A percentile compares a stretch with the other conserved stretches of the same genome.
Conservation (phyloP, 2,329 filamentous ascomycete genomes). For the Celoporthe dispersa region DNA sequence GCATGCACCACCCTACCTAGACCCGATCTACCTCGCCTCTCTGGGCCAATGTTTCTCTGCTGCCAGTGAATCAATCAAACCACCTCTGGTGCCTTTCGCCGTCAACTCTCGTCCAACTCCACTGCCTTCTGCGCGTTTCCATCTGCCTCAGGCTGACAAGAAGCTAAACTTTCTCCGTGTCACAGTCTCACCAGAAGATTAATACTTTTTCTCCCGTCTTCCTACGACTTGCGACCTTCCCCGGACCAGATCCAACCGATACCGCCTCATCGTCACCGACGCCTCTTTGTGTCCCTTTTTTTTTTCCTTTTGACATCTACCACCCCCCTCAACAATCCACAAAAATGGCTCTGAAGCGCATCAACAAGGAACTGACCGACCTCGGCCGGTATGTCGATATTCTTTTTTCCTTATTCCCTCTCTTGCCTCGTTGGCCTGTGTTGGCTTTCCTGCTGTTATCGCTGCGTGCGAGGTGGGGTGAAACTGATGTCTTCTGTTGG, state of each 20-base stretch:
- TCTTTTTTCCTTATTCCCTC: conserved; percentile 30
- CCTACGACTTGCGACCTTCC: conserved; percentile 12
- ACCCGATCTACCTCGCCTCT: conserved; percentile 8
- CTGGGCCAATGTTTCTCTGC: not conserved
- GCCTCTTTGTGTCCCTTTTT: conserved; percentile 8
- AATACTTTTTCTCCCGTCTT: not conserved
- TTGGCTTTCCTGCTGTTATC: conserved; percentile 34
- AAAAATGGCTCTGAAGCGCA: conserved; percentile 86
- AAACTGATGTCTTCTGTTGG: conserved; percentile 12
- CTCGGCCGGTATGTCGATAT: conserved; percentile 74
- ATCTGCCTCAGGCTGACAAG: conserved; percentile 4
- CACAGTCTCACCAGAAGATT: not conserved
- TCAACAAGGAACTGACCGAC: conserved; percentile 92
- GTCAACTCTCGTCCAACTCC: conserved; percentile 3
- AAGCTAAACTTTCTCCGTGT: not conserved
- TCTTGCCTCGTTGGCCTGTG: conserved; percentile 29
- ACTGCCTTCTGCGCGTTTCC: conserved; percentile 9
- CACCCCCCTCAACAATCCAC: conserved; percentile 37
- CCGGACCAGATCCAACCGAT: not conserved
- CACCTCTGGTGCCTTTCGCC: conserved; percentile 2
- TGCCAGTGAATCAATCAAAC: conserved; percentile 8
- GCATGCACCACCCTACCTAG: conserved; percentile 11
- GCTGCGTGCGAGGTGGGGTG: conserved; percentile 32
- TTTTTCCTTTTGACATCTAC: conserved; percentile 3
- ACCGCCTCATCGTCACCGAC: conserved; percentile 28